Evolutionary conservation across 257 asterid species (phyloP).

Genomic region (Haberlea rhodopensis): DNA sequence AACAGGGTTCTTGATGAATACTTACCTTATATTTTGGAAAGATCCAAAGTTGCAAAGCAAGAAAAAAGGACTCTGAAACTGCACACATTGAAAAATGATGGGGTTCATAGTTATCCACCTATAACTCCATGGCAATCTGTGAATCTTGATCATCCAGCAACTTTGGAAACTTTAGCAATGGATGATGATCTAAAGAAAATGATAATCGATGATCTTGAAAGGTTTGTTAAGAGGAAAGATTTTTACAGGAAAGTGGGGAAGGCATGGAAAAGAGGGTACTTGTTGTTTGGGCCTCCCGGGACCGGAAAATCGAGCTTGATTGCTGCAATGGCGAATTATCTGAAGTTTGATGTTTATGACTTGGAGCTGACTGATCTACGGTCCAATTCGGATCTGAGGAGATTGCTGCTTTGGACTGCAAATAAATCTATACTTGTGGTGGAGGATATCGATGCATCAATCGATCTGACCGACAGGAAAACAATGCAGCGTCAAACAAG

Average conservation of each 20-base stretch:
- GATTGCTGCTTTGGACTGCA: conserved; percentile 35
- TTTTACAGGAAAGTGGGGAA: conserved; percentile 46
- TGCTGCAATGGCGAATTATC: conserved; percentile 57
- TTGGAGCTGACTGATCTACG: conserved; percentile 41
- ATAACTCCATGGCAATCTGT: conserved; percentile 37
- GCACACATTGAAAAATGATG: conserved; percentile 31
- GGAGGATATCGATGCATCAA: conserved; percentile 47
- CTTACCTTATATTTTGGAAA: conserved; percentile 34
- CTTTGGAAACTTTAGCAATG: conserved; percentile 46
- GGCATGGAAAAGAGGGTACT: conserved; percentile 59
- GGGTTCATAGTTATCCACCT: conserved; percentile 28
- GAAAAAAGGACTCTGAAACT: conserved; percentile 42
- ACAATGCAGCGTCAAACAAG: conserved; percentile 36
- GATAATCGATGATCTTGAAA: conserved; percentile 46
- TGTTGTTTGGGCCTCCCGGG: conserved; percentile 52
- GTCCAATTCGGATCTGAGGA: conserved; percentile 38
- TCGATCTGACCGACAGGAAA: conserved; percentile 36
- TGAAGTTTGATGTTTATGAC: conserved; percentile 50
- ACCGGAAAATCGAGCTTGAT: conserved; percentile 56
- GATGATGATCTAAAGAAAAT: conserved; percentile 39
- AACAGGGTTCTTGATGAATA: conserved; percentile 35
- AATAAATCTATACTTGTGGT: conserved; percentile 48
- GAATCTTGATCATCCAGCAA: conserved; percentile 52
- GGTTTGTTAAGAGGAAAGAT: conserved; percentile 39
- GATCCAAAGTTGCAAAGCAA: conserved; percentile 24